Conservation (phyloP, 2,329 filamentous ascomycete genomes). For the Rhynchosporium graminicola region DNA sequence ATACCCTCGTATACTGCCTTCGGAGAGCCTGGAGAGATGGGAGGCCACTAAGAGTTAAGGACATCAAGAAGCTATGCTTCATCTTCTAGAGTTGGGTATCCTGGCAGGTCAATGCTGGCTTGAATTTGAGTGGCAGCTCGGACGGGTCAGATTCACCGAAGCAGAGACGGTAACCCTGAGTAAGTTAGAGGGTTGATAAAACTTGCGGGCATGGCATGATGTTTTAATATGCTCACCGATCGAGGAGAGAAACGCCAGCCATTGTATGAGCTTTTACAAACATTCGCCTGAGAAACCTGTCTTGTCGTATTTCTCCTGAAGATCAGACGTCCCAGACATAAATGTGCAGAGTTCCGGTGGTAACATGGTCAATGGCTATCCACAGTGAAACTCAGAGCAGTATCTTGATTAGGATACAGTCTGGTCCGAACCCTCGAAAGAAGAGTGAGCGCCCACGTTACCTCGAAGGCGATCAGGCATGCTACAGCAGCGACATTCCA, state of each 20-base stretch:
- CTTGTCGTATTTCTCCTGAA: slow-evolving; percentile 16
- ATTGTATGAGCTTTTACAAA: slow-evolving; percentile 12
- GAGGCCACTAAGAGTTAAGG: slow-evolving; percentile 8
- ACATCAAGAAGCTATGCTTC: slow-evolving; percentile 2
- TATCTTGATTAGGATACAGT: background rate
- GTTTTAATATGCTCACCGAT: background rate
- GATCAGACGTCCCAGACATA: slow-evolving; percentile 7
- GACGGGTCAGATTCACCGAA: slow-evolving; percentile 11
- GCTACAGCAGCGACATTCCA: slow-evolving; percentile 10
- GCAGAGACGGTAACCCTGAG: slow-evolving; percentile 19
- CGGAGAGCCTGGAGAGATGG: background rate
- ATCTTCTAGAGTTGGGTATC: slow-evolving; percentile 5
- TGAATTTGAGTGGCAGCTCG: slow-evolving; percentile 12
- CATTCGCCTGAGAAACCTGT: background rate
- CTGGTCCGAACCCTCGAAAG: background rate
- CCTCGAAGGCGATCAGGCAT: slow-evolving; percentile 19
- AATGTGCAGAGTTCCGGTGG: slow-evolving; percentile 8
- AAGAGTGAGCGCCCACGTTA: background rate
- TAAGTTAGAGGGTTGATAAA: background rate
- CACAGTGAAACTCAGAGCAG: background rate
- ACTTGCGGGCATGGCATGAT: background rate
- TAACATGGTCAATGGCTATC: slow-evolving; percentile 5
- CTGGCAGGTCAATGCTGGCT: background rate
- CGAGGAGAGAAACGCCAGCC: background rate
- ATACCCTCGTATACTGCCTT: slow-evolving; percentile 12